A percentile compares a stretch with the other conserved stretches of the same genome.
These are phyloP conservation scores for Penicillium nucicola DNA, from an alignment of 495 filamentous ascomycete species.

Conservation along the genomic window DNA sequence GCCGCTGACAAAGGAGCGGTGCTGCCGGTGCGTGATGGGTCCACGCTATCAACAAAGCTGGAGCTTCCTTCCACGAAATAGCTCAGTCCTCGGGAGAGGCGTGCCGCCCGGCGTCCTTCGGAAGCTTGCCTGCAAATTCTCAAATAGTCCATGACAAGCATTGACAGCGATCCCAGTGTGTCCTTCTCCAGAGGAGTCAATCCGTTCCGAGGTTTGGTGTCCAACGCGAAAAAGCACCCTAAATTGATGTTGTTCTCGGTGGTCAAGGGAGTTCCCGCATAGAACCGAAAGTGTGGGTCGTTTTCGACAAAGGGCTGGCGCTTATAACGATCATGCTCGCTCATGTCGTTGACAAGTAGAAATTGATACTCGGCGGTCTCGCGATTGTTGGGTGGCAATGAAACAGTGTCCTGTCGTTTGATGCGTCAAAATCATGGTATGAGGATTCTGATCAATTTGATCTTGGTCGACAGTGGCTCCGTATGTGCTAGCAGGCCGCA, in stretches of 20 bases:
- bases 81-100: slow-evolving; percentile 59
- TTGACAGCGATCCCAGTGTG: slow-evolving; percentile 45
- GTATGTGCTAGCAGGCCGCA: not conserved
- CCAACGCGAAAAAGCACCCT: slow-evolving; percentile 66
- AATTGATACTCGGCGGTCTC: slow-evolving; percentile 29
- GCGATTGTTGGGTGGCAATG: slow-evolving; percentile 33
- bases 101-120: slow-evolving; percentile 54
- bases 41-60: slow-evolving; percentile 37
- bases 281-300: slow-evolving; percentile 43
- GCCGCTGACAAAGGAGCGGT: slow-evolving; percentile 20
- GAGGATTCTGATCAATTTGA: not conserved
- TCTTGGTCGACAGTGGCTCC: not conserved
- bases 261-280: slow-evolving; percentile 54
- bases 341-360: slow-evolving; percentile 36
- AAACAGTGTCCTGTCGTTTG: slow-evolving; percentile 26
- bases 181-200: slow-evolving; percentile 35
- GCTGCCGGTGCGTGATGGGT: slow-evolving; percentile 26
- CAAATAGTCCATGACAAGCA: slow-evolving; percentile 61
- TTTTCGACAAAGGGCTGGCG: slow-evolving; percentile 38
- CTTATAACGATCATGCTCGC: slow-evolving; percentile 39
- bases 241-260: slow-evolving; percentile 67
- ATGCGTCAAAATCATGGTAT: not conserved
- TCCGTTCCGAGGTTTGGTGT: slow-evolving; percentile 40
- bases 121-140: slow-evolving; percentile 55
- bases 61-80: slow-evolving; percentile 59